phyloP scores from a whole-genome alignment of 768 basidiomycete species.

The Boletus bicolor region DNA sequence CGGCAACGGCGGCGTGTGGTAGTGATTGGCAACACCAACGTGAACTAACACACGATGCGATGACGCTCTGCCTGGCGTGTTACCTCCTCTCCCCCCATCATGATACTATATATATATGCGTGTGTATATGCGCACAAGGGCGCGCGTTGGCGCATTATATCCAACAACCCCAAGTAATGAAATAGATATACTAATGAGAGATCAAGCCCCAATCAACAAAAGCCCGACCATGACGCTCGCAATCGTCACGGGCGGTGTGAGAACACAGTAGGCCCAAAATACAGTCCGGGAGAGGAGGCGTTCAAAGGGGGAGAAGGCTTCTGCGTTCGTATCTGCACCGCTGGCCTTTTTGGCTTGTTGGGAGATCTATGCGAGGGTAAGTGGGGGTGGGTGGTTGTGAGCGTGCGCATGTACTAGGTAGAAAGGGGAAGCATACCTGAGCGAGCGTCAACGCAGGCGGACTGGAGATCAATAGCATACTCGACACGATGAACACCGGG shows the following conservation, averaged over 20 bases:
- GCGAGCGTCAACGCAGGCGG: slow-evolving; percentile 78
- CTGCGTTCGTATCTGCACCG: neutral
- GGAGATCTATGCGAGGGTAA: slow-evolving; percentile 14
- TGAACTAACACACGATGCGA: no score
- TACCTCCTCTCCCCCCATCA: no score
- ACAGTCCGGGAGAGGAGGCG: slow-evolving; percentile 87
- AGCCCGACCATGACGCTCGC: slow-evolving; percentile 74
- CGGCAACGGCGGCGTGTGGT: no score
- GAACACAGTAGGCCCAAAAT: slow-evolving; percentile 87
- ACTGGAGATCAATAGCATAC: slow-evolving; percentile 76
- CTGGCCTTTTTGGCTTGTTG: slow-evolving; percentile 7
- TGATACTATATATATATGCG: no score
- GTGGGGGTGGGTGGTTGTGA: neutral
- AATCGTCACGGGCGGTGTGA: slow-evolving; percentile 85
- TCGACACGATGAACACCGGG: slow-evolving; percentile 84
- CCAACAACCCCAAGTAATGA: no score
- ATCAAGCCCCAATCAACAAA: slow-evolving; percentile 46
- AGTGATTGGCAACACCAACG: no score
- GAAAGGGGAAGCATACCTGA: slow-evolving; percentile 35
- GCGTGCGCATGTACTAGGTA: neutral
- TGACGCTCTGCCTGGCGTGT: no score
- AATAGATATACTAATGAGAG: neutral
- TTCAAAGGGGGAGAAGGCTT: slow-evolving; percentile 55
- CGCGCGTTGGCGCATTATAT: no score
- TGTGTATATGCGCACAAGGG: no score